A percentile compares a stretch with the other conserved stretches of the same genome.
Conservation (phyloP, 106 monocot genomes). For the Agapanthus africanus region DNA sequence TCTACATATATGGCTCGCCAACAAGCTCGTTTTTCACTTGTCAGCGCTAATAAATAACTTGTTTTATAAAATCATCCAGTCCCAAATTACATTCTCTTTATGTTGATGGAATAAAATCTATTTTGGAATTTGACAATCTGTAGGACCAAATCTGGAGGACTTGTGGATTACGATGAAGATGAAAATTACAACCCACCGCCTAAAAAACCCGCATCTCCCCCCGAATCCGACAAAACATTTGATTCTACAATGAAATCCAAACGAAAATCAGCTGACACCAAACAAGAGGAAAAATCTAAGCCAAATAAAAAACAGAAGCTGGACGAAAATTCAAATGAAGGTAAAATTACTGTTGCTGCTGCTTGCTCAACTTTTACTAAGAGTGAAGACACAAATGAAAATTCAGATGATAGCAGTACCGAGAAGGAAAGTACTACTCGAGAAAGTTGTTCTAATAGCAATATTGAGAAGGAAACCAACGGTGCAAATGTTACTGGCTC, state of each 20-base stretch:
- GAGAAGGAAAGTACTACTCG: constrained; percentile 16
- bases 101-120: not conserved
- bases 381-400: constrained; percentile 7
- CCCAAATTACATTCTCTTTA: not conserved
- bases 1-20: too few relatives aligned
- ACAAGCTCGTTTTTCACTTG: too few relatives aligned
- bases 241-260: constrained; percentile 19
- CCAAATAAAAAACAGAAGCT: constrained; percentile 35
- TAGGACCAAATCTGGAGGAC: constrained; percentile 38
- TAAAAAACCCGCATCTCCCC: constrained; percentile 19
- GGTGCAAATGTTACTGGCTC: constrained; percentile 15
- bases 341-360: constrained; percentile 19
- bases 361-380: constrained; percentile 3
- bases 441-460: constrained; percentile 6
- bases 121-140: constrained; percentile 16
- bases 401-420: not conserved
- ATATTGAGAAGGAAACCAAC: constrained; percentile 5
- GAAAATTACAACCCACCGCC: constrained; percentile 54
- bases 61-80: not conserved
- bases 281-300: constrained; percentile 14
- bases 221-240: constrained; percentile 10
- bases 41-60: not conserved
- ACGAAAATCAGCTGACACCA: constrained; percentile 23
- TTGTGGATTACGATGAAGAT: constrained; percentile 69
- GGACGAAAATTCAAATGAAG: constrained; percentile 20